These are phyloP conservation scores for Mycosphaerella sp. DNA, from an alignment of 2,329 filamentous ascomycete species.

Conservation along the genomic window DNA sequence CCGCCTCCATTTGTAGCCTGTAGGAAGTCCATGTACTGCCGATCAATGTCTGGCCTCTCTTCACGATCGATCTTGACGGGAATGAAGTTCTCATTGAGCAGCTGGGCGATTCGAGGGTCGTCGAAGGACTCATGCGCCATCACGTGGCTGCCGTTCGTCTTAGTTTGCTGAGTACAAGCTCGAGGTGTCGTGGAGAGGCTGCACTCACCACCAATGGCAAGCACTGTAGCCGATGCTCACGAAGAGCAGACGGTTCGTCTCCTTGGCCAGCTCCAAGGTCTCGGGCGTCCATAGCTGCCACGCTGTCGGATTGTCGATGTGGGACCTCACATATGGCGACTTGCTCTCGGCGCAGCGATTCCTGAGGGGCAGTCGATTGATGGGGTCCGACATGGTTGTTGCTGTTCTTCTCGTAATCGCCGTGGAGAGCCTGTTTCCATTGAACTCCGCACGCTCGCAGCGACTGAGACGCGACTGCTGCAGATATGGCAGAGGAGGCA, in stretches of 20 bases:
- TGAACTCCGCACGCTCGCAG: not conserved
- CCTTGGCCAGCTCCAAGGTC: conserved; percentile 67
- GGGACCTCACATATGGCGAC: conserved; percentile 64
- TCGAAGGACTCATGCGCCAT: conserved; percentile 91
- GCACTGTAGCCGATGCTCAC: conserved; percentile 92
- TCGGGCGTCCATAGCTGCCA: conserved; percentile 87
- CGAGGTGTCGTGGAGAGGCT: not conserved
- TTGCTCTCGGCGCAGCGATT: conserved; percentile 57
- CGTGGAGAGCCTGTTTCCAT: conserved; percentile 2
- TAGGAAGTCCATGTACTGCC: conserved; percentile 97
- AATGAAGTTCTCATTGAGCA: conserved; percentile 82
- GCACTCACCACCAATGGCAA: conserved; percentile 62
- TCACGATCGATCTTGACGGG: conserved; percentile 91
- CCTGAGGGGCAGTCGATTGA: conserved; percentile 24
- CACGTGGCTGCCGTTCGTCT: conserved; percentile 51
- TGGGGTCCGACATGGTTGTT: conserved; percentile 13
- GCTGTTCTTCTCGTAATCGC: not conserved
- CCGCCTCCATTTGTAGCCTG: conserved; percentile 85
- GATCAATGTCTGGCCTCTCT: conserved; percentile 86
- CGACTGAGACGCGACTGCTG: not conserved
- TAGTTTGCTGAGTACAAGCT: conserved; percentile 27
- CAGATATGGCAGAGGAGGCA: not conserved
- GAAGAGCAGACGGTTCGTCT: conserved; percentile 82
- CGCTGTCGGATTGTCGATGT: conserved; percentile 73
- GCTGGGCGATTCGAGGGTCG: conserved; percentile 68